These are phyloP conservation scores for Sugiyamaella boreocaroliniensis DNA, from an alignment of 805 yeast genomes.

Conservation along the genomic window DNA sequence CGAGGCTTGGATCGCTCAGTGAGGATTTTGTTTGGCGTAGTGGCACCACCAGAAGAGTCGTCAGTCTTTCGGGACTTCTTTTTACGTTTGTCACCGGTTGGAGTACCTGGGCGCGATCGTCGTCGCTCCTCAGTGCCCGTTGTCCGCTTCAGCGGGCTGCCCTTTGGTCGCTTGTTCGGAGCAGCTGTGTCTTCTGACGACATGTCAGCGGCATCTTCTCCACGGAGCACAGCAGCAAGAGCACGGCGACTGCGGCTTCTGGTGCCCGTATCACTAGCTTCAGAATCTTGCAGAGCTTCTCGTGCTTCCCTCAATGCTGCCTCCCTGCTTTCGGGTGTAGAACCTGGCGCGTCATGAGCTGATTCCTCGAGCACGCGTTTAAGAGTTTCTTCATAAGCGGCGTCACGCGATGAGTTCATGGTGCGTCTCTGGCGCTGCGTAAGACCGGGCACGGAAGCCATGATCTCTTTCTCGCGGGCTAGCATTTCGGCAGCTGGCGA, in stretches of 20 bases:
- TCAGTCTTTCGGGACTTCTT: neutral
- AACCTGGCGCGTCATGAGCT: slow-evolving; percentile 25
- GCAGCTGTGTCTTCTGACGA: slow-evolving; percentile 2
- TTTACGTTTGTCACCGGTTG: slow-evolving; percentile 1
- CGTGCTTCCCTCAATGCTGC: neutral
- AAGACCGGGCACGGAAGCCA: neutral
- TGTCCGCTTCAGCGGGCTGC: slow-evolving; percentile 1
- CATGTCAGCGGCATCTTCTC: slow-evolving; percentile 2
- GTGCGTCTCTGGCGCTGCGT: slow-evolving; percentile 14
- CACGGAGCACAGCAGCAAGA: neutral
- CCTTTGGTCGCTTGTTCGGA: neutral
- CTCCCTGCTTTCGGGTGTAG: no score
- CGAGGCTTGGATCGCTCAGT: slow-evolving; percentile 70
- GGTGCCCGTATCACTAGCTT: neutral
- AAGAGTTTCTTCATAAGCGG: slow-evolving; percentile 24
- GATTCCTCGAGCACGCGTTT: slow-evolving; percentile 37
- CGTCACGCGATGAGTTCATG: slow-evolving; percentile 18
- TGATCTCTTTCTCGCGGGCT: neutral
- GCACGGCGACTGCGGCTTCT: neutral
- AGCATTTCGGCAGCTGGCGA: neutral
- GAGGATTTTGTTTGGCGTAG: slow-evolving; percentile 12
- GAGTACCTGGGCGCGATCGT: neutral
- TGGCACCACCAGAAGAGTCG: neutral
- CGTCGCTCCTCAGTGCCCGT: neutral
- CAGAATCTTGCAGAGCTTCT: neutral